Percentiles rank a stretch among this genome's conserved stretches.
Conservation (phyloP, 2,329 filamentous ascomycete genomes). For the Monosporascus ibericus region DNA sequence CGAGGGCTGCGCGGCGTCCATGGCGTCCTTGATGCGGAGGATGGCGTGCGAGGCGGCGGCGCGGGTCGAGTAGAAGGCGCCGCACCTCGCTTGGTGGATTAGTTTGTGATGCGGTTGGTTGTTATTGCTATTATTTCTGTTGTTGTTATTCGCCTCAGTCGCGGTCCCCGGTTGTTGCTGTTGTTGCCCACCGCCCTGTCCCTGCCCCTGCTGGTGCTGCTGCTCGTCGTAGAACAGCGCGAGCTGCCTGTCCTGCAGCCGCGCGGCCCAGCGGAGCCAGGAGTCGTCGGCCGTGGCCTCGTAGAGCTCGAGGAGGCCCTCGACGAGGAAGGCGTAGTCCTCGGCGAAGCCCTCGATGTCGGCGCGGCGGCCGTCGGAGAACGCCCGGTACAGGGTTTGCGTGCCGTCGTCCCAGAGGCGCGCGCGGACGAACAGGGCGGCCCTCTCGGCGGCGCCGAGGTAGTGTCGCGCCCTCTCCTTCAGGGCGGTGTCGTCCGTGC, state of each 20-base stretch:
- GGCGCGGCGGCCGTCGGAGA: conserved; percentile 57
- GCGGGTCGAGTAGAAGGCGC: conserved; percentile 72
- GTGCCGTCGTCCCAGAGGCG: conserved; percentile 64
- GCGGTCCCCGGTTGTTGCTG: too few relatives aligned
- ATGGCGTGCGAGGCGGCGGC: conserved; percentile 62
- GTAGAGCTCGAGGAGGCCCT: conserved; percentile 78
- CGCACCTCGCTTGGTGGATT: conserved; percentile 28
- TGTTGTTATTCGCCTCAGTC: too few relatives aligned
- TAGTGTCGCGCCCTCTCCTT: conserved; percentile 53
- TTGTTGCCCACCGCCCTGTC: too few relatives aligned
- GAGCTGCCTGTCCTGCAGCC: conserved; percentile 71
- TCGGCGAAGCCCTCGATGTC: conserved; percentile 75
- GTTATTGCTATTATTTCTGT: conserved; percentile 23
- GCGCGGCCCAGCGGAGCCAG: conserved; percentile 75
- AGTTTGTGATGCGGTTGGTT: conserved; percentile 17
- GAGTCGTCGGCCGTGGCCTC: conserved; percentile 71
- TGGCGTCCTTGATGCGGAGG: conserved; percentile 87
- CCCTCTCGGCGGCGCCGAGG: conserved; percentile 57
- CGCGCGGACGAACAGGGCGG: conserved; percentile 65
- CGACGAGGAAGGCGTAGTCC: conserved; percentile 86
- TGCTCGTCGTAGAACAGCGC: conserved; percentile 67
- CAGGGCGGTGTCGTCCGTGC: conserved; percentile 44
- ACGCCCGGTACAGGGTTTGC: conserved; percentile 67
- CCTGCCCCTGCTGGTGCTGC: too few relatives aligned
- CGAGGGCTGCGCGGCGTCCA: conserved; percentile 86